Evolutionary conservation across 1,284 basidiomycete genomes (phyloP).

Genomic region (Coniferiporia weirii): DNA sequence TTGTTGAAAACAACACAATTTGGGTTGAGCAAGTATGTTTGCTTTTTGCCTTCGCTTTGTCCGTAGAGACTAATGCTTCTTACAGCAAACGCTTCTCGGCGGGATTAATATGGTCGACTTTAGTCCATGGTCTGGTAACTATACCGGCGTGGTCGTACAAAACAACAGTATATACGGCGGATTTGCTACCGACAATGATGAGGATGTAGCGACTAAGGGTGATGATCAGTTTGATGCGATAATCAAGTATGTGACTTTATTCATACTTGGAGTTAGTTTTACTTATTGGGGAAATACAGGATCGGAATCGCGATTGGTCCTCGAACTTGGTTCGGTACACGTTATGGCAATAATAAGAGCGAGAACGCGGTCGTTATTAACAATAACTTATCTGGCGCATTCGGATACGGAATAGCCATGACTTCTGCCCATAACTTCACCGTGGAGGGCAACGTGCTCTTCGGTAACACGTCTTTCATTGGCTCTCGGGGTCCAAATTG

Average conservation of each 20-base stretch:
- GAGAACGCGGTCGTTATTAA: conserved; percentile 53
- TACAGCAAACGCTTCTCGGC: conserved; percentile 63
- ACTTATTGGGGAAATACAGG: conserved; percentile 26
- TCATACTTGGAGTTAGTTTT: background rate
- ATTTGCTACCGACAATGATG: conserved; percentile 47
- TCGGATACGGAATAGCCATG: conserved; percentile 65
- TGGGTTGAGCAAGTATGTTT: conserved; percentile 56
- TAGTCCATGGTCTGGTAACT: conserved; percentile 69
- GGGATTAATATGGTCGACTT: conserved; percentile 83
- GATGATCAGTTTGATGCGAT: conserved; percentile 53
- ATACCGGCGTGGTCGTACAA: conserved; percentile 59
- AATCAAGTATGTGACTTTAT: conserved; percentile 50
- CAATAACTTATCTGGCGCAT: conserved; percentile 70
- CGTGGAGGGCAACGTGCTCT: conserved; percentile 56
- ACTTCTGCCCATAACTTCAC: conserved; percentile 63
- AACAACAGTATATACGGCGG: conserved; percentile 70
- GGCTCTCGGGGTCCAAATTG: conserved; percentile 70
- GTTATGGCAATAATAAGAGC: conserved; percentile 56
- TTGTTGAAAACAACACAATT: conserved; percentile 73
- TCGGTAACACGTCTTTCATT: conserved; percentile 74
- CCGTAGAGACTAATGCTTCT: background rate
- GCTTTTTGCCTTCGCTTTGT: conserved; percentile 7
- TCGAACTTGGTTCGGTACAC: conserved; percentile 69
- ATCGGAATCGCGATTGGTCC: conserved; percentile 77
- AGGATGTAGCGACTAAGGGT: conserved; percentile 42